Base-by-base conservation (phyloP, 2,329 filamentous ascomycete genomes). In the Emmonsia crescens region DNA sequence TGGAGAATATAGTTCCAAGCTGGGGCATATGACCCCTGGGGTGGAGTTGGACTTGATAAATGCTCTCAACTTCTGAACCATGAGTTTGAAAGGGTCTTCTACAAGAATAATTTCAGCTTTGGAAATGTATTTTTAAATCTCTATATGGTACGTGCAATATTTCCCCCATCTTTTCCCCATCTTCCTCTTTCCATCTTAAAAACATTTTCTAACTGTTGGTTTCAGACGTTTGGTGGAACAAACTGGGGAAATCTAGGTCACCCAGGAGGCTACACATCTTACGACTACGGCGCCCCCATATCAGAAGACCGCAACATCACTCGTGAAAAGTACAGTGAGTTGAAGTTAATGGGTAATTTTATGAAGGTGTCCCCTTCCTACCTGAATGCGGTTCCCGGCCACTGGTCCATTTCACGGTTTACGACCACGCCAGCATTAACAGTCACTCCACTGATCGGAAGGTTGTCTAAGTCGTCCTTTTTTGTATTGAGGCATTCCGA, bases 201-300 rank as follows among this genome's bases (percentile, higher is more conserved):
- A 2, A n/a, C 2, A 24, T 44, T 9, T 5, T 27, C 56, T 58
- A 21, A 46, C 27, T 38, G 44, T 5, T 16, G 31, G 16, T 40
- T 1, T 40, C 19, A 83, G 82, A 85, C 82, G 0, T 89, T 82
- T 66, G 89, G 89, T 16, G 89, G 89, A 5, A 92, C 89, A 0
- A 94, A 93, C 70, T 93, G 89, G 89, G 89, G 89, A 0, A 92
- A 91, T 64, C 73, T 90, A 4, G 87, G 89, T 0, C 84, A 90
- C 66, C 80, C 86, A 10, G 85, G 84, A 12, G 84, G 81, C 2
- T 86, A 86, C 63, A 85, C 82, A 0, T 81, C 78, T 3, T 86
- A 86, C 67, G 83, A 86, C 67, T 86, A 85, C 66, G 81, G 82
- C 5, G 79, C 84, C 4, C 77, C 80, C 6, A 89, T 93, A 59